Evolutionary conservation across 805 yeast species (phyloP).

Genomic region (Debaryomyces tyrocola): DNA sequence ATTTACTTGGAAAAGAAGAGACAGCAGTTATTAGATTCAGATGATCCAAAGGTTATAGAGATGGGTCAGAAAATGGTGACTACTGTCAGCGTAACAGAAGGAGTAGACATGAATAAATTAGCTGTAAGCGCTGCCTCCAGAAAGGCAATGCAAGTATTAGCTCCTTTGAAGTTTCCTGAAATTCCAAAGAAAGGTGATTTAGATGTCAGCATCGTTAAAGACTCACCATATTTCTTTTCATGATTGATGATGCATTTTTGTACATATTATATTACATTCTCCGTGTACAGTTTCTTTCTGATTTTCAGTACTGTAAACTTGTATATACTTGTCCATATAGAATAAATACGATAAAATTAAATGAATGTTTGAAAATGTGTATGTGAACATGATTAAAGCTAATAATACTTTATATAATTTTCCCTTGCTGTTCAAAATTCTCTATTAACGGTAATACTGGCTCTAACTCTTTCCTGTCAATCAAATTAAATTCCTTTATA

Average conservation of each 20-base stretch:
- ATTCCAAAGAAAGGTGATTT: conserved; percentile 82
- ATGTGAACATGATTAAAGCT: background rate
- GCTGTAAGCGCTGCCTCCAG: conserved; percentile 20
- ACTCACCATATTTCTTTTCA: conserved; percentile 79
- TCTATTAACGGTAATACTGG: conserved; percentile 80
- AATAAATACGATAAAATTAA: background rate
- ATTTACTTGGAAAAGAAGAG: conserved; percentile 68
- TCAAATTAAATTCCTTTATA: conserved; percentile 75
- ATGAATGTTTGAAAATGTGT: no score
- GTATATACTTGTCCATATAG: conserved; percentile 3
- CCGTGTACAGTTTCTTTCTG: background rate
- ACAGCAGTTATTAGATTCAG: conserved; percentile 52
- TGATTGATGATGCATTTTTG: conserved; percentile 14
- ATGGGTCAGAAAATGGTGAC: conserved; percentile 62
- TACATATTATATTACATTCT: conserved; percentile 1
- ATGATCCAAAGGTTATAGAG: conserved; percentile 46
- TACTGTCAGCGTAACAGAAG: conserved; percentile 59
- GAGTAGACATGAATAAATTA: conserved; percentile 24
- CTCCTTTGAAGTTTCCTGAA: conserved; percentile 68
- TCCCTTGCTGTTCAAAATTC: conserved; percentile 82
- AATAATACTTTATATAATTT: conserved; percentile 45
- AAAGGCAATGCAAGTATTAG: conserved; percentile 47
- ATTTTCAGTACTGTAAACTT: background rate
- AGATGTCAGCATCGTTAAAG: conserved; percentile 69
- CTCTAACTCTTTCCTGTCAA: conserved; percentile 75